A percentile compares a stretch with the other conserved stretches of the same genome.
Evolutionary conservation across 1,284 basidiomycete genomes (phyloP).

Genomic region (Pseudozyma sp.): DNA sequence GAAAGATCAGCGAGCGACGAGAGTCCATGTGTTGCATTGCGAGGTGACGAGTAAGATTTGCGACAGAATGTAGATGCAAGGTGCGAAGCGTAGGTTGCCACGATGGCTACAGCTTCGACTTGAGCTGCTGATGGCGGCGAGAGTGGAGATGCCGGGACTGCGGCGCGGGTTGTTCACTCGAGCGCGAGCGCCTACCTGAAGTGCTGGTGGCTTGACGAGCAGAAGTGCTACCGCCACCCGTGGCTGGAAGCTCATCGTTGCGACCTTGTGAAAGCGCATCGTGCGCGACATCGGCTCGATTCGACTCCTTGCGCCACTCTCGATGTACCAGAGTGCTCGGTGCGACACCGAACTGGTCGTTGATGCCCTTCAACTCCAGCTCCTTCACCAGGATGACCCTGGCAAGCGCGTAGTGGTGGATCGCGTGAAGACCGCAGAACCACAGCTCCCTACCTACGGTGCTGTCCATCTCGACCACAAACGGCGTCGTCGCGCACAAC

Average conservation of each 20-base stretch:
- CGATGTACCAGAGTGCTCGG: constrained; percentile 60
- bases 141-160: not conserved
- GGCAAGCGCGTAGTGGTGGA: constrained; percentile 65
- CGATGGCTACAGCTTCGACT: constrained; percentile 18
- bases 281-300: constrained; percentile 19
- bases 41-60: no score
- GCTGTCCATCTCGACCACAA: constrained; percentile 49
- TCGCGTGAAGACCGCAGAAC: constrained; percentile 63
- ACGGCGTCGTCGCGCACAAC: constrained; percentile 60
- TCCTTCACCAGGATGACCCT: constrained; percentile 61
- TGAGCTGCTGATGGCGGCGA: constrained; percentile 14
- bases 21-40: no score
- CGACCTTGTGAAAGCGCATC: constrained; percentile 17
- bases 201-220: constrained; percentile 2
- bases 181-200: constrained; percentile 14
- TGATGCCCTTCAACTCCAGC: constrained; percentile 44
- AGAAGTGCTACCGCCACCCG: not conserved
- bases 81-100: not conserved
- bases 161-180: constrained; percentile 4
- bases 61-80: not conserved
- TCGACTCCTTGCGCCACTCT: constrained; percentile 42
- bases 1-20: no score
- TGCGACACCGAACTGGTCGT: constrained; percentile 61
- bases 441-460: constrained; percentile 57
- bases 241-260: constrained; percentile 10